Base-by-base conservation (phyloP, 1,139 yeast species). In the Saccharomyces hybrid region DNA sequence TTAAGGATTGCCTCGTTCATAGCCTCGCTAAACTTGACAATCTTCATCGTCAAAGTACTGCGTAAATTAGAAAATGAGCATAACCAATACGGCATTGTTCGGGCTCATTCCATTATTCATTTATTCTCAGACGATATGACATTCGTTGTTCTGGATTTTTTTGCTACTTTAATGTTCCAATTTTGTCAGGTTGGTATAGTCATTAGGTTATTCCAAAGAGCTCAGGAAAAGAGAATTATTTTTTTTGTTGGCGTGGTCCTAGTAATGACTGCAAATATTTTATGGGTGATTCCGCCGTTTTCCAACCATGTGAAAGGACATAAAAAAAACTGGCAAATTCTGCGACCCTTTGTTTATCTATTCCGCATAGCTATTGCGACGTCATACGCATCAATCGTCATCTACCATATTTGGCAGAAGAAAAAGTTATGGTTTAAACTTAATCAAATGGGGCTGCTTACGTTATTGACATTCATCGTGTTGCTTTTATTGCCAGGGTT, bases 341-440 rank as follows among this genome's bases (percentile, higher is more conserved):
- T 88, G 12, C 90, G 95, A 0, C 91, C 95, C 0, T 85, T 89
- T 66, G 84, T 84, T 14, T 89, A 88, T 65, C 75, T 89, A 55
- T 80, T 89, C 46, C 78, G 95, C 58, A 87, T 89, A 44, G 85
- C 93, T 8, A 76, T 87, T 65, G 81, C 89, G 6, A 78, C 86
- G 34, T 76, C 88, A 64, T 89, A 84, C 70, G 84, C 89, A 1
- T 85, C 84, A 2, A 76, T 86, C 50, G 78, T 88, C 34, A 72
- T 81, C 5, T 83, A 83, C 44, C 85, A 80, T 64, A 42, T 49
- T 16, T 49, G 52, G 44, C 75, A 80, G 27, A 84, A 83, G 62
- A 73, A 83, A 44, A 74, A 76, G 27, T 76, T 78, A 55, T 81
- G 89, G 29, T 75, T 83, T 53, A 79, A 80, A 34, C 76, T 76